Evolutionary conservation across 139 green algal genomes (phyloP).

Genomic region (Coelastrella sp.): DNA sequence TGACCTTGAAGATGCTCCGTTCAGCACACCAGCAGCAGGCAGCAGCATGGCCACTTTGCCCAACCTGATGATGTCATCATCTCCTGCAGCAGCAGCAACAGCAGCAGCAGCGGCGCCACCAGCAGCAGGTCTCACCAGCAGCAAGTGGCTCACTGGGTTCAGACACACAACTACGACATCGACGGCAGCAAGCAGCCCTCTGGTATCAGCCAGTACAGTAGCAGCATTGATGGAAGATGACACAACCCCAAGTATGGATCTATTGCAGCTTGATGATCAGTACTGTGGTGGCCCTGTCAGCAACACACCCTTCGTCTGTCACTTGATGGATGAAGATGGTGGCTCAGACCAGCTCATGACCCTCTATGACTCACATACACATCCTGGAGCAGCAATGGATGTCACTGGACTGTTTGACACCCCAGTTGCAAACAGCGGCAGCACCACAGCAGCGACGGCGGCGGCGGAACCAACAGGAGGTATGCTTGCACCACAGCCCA

Average conservation of each 20-base stretch:
- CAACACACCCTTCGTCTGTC: neutral
- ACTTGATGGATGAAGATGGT: constrained; percentile 19
- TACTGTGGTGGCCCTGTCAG: neutral
- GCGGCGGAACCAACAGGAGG: constrained; percentile 19
- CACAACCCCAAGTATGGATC: neutral
- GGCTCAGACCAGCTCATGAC: constrained; percentile 27
- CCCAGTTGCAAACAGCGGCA: neutral
- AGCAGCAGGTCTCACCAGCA: neutral
- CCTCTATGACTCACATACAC: neutral
- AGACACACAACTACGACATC: no score
- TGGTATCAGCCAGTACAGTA: constrained; percentile 40
- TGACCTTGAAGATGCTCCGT: constrained; percentile 3
- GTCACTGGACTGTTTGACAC: constrained; percentile 16
- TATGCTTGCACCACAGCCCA: neutral
- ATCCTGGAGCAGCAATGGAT: neutral
- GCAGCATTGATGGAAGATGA: constrained; percentile 37
- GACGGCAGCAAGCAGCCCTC: constrained; percentile 1
- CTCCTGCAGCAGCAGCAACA: neutral
- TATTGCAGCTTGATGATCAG: neutral
- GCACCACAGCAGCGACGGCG: neutral
- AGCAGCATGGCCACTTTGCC: no score
- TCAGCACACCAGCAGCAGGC: constrained; percentile 21
- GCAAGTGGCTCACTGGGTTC: neutral
- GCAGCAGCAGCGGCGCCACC: neutral
- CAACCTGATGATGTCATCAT: neutral